These are phyloP conservation scores for Annulohypoxylon nitens DNA, from an alignment of 495 filamentous ascomycete genomes.

Conservation along the genomic window DNA sequence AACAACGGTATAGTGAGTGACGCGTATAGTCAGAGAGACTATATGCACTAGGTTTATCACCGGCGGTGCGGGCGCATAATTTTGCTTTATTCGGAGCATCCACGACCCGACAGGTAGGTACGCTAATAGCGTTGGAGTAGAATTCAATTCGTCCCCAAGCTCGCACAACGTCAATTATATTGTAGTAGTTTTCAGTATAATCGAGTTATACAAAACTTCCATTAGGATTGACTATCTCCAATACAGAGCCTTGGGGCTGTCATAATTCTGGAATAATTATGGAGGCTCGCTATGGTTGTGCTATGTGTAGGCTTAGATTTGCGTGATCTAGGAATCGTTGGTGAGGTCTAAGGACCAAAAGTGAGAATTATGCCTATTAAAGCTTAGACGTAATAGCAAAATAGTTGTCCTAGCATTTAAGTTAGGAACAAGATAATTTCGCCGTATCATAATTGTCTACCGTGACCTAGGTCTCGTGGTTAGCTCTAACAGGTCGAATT, in stretches of 20 bases:
- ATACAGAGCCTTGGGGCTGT: background rate
- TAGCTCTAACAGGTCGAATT: constrained; percentile 34
- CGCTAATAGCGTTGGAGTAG: background rate
- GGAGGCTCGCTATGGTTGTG: background rate
- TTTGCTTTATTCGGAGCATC: background rate
- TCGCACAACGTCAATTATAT: background rate
- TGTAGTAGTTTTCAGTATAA: background rate
- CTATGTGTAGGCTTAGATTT: background rate
- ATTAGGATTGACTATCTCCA: background rate
- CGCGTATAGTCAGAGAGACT: constrained; percentile 15
- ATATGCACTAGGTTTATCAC: constrained; percentile 14
- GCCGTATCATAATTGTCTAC: constrained; percentile 31
- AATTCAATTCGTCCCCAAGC: background rate
- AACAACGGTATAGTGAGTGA: constrained; percentile 33
- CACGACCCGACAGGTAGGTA: background rate
- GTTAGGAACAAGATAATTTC: constrained; percentile 19
- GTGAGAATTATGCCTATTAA: constrained; percentile 2
- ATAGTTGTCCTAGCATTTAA: constrained; percentile 22
- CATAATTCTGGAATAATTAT: constrained; percentile 1
- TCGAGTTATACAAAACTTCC: background rate
- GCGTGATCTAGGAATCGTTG: background rate
- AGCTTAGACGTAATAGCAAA: constrained; percentile 10
- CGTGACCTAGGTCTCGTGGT: constrained; percentile 37
- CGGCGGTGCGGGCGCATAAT: background rate
- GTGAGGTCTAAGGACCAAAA: background rate